A percentile compares a stretch with the other conserved stretches of the same genome.
Evolutionary conservation across 129 eudicot species (phyloP).

Genomic region (Lonicera japonica): DNA sequence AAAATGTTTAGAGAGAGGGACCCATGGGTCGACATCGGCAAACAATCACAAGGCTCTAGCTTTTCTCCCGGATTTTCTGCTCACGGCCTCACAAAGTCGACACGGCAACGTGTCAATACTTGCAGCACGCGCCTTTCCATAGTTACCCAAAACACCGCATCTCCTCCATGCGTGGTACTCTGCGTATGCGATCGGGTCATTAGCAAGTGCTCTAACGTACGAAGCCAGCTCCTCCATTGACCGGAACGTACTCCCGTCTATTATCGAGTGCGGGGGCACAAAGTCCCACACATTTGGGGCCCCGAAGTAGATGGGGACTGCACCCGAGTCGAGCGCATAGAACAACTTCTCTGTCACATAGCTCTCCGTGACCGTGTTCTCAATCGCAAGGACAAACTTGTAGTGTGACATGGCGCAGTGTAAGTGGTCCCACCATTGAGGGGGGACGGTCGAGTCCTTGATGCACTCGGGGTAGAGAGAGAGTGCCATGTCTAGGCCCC

Average conservation of each 20-base stretch:
- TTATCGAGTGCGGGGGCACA: conserved; percentile 92
- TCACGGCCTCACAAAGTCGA: conserved; percentile 75
- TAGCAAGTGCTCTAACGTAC: conserved; percentile 69
- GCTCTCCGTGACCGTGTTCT: conserved; percentile 83
- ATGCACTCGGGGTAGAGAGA: conserved; percentile 77
- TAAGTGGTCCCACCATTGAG: conserved; percentile 97
- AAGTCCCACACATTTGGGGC: conserved; percentile 96
- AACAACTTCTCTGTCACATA: conserved; percentile 91
- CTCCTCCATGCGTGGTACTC: conserved; percentile 99
- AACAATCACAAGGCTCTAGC: conserved; percentile 41
- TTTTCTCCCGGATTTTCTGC: conserved; percentile 69
- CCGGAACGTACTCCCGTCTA: conserved; percentile 67
- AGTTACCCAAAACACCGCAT: conserved; percentile 83
- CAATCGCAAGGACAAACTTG: conserved; percentile 79
- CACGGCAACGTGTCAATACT: conserved; percentile 90
- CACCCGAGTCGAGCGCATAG: conserved; percentile 86
- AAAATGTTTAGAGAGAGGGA: too few species aligned
- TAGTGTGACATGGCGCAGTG: conserved; percentile 98
- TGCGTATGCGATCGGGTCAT: conserved; percentile 83
- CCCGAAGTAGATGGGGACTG: conserved; percentile 91
- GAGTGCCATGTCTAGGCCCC: conserved; percentile 84
- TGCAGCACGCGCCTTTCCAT: conserved; percentile 59
- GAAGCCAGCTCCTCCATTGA: conserved; percentile 72
- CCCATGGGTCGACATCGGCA: too few species aligned
- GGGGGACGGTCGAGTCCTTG: conserved; percentile 51